Evolutionary conservation across 2,329 filamentous ascomycete species (phyloP), one percentile per base, ranked within the genome.

Genomic region (Westerdykella aurantiaca): DNA sequence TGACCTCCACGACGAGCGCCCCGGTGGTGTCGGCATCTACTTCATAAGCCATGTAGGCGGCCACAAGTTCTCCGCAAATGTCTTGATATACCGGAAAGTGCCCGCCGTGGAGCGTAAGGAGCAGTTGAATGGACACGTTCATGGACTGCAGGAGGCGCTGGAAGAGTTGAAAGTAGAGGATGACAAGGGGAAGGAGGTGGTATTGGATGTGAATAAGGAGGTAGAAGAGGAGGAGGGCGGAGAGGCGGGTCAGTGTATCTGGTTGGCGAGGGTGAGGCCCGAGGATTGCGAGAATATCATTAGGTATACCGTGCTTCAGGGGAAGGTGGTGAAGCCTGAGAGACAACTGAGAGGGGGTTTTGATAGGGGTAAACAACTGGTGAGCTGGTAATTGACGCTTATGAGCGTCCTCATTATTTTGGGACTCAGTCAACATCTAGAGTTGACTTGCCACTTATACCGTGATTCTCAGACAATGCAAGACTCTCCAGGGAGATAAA

Each of bases 11-110:
- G 93, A 98, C 64, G 83, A 89, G 66, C 74, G 93, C 45, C 88
- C 90, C 0, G 91, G 91, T 10, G 93, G 93, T 11, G 91, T 96
- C 5, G 91, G 88, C 0, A 87, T 98, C 52, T 95, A 95, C 71
- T 97, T 96, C 64, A 94, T 97, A 61, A 91, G 83, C 54, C 93
- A 98, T 62, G 89, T 96, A 2, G 93, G 93, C 22, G 93, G 93
- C 0, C 93, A 98, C 73, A 96, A 96, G 72, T 97, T 95, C 70
- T 83, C 84, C 38, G 93, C 93, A 22, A 98, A 98, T 59, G 81
- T 97, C 56, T 86, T 98, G 73, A 76, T 98, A 1, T 97, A 98
- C 67, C 79, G 93, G 9, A 77, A 78, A 14, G 73, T 58, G 0
- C 58, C 60, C 1, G 58, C 53, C 0, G 44, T 60, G 0, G 46